Conservation (phyloP, 129 eudicot species). For the Tagetes patula region DNA sequence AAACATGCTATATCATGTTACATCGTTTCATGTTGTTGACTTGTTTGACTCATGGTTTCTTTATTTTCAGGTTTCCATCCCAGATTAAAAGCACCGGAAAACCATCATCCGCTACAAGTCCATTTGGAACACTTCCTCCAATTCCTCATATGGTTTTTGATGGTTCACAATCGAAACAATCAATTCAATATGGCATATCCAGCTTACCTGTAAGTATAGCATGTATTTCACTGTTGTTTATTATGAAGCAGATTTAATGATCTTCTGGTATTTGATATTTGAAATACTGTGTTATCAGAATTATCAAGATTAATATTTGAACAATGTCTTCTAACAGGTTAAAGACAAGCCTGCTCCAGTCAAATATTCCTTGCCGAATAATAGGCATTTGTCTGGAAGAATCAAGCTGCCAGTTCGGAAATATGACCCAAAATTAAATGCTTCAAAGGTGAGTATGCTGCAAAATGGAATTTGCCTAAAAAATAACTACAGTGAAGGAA, state of each 20-base stretch:
- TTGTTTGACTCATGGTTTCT: slow-evolving; percentile 7
- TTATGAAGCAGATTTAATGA: background rate
- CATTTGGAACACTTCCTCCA: slow-evolving; percentile 44
- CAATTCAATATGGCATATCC: slow-evolving; percentile 54
- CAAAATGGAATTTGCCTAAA: background rate
- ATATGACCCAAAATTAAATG: slow-evolving; percentile 40
- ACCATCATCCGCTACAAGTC: slow-evolving; percentile 35
- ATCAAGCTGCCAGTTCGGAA: slow-evolving; percentile 39
- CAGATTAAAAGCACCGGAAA: slow-evolving; percentile 21
- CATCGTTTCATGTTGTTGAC: background rate
- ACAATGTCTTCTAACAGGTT: slow-evolving; percentile 40
- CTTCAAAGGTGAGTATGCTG: slow-evolving; percentile 54
- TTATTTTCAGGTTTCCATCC: slow-evolving; percentile 24
- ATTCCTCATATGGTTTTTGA: slow-evolving; percentile 26
- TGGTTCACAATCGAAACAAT: slow-evolving; percentile 21
- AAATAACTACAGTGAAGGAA: background rate
- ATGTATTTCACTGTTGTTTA: background rate
- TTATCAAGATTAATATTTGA: background rate
- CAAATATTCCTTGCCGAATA: slow-evolving; percentile 33
- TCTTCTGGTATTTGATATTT: slow-evolving; percentile 1
- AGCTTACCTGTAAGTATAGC: slow-evolving; percentile 52
- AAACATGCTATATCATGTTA: background rate
- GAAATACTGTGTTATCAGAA: slow-evolving; percentile 3
- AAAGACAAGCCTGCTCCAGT: slow-evolving; percentile 45
- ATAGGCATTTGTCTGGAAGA: slow-evolving; percentile 41